These are phyloP conservation scores for Mortierella alpina DNA, from an alignment of 192 early-diverging fungal genomes.

Conservation along the genomic window DNA sequence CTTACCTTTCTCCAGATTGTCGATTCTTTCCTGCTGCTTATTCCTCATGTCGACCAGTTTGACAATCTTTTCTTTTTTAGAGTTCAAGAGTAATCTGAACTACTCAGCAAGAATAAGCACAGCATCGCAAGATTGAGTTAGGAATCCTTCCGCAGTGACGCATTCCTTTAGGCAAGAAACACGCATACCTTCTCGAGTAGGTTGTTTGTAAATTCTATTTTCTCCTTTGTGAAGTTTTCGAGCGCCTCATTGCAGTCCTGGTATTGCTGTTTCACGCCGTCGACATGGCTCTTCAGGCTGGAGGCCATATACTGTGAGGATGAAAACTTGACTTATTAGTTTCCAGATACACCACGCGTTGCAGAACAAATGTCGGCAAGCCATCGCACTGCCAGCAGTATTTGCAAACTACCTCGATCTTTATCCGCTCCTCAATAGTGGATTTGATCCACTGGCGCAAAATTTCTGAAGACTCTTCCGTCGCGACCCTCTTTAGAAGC, in stretches of 20 bases:
- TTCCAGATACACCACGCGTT: background rate
- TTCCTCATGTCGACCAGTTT: constrained; percentile 8
- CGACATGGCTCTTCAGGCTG: constrained; percentile 11
- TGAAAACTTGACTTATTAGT: background rate
- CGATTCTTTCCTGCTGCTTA: constrained; percentile 8
- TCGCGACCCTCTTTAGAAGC: constrained; percentile 8
- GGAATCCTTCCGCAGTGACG: too few species aligned
- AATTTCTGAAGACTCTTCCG: constrained; percentile 25
- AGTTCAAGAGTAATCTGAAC: constrained; percentile 35
- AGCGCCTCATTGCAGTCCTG: constrained; percentile 21
- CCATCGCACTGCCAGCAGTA: too few species aligned
- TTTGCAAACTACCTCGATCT: constrained; percentile 10
- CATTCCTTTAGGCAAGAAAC: background rate
- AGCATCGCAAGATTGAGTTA: background rate
- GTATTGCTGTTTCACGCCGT: constrained; percentile 15
- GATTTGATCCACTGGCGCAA: constrained; percentile 35
- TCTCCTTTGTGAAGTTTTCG: constrained; percentile 17
- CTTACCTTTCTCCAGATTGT: constrained; percentile 25
- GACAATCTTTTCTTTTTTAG: constrained; percentile 39
- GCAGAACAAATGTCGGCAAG: background rate
- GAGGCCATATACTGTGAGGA: constrained; percentile 10
- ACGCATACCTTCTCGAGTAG: constrained; percentile 35
- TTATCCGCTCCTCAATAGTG: constrained; percentile 37
- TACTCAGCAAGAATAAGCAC: background rate
- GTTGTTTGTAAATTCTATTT: constrained; percentile 11